phyloP scores from a whole-genome alignment of 257 asterid species.

The Voacanga thouarsii region DNA sequence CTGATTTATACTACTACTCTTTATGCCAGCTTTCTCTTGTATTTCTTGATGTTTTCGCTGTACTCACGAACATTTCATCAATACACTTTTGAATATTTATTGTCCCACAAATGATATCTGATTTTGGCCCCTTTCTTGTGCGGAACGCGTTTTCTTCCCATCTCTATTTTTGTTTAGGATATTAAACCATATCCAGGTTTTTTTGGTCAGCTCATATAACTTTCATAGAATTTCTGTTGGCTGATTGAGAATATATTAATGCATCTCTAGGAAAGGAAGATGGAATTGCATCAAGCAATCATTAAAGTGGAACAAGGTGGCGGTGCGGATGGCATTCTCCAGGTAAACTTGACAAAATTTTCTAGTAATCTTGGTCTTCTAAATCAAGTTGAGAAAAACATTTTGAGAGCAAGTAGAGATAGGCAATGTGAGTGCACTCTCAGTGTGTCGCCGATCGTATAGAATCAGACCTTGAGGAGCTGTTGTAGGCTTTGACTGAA shows the following conservation, averaged over 20 bases:
- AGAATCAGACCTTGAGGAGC: conserved; percentile 94
- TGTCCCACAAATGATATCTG: neutral
- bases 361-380: conserved; percentile 18
- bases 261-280: conserved; percentile 74
- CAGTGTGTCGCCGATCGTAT: conserved; percentile 77
- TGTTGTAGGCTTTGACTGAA: conserved; percentile 75
- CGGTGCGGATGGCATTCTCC: conserved; percentile 99
- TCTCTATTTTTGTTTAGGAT: neutral
- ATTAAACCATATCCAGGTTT: neutral
- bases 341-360: conserved; percentile 45
- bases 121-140: neutral
- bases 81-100: neutral
- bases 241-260: conserved; percentile 16
- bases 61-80: neutral
- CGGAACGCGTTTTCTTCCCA: neutral
- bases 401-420: conserved; percentile 10
- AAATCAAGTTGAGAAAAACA: neutral
- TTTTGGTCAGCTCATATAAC: neutral
- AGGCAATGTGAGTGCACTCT: conserved; percentile 16
- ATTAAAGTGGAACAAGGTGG: conserved; percentile 98
- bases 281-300: conserved; percentile 87
- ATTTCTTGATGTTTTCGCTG: neutral
- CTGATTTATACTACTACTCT: neutral
- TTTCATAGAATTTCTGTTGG: neutral
- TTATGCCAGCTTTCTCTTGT: neutral